phyloP scores from a whole-genome alignment of 371 early-diverging fungal genomes.

The Zychaea mexicana region DNA sequence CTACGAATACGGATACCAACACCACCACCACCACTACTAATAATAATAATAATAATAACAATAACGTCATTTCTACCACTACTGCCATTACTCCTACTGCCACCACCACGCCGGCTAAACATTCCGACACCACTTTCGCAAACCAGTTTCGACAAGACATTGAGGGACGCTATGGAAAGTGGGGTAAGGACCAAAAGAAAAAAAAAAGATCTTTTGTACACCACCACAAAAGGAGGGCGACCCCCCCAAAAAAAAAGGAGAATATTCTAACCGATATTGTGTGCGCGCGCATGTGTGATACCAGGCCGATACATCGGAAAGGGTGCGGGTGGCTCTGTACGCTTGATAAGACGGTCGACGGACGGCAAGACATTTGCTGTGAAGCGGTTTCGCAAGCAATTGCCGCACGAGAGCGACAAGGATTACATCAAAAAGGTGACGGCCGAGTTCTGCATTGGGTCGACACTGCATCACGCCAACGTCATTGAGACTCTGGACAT shows the following conservation, averaged over 20 bases:
- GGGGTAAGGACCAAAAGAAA: constrained; percentile 22
- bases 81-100: not conserved
- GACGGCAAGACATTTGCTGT: constrained; percentile 72
- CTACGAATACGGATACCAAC: not conserved
- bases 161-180: constrained; percentile 30
- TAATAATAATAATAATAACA: not conserved
- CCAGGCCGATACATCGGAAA: constrained; percentile 70
- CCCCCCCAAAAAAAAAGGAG: not conserved
- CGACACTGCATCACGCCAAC: constrained; percentile 80
- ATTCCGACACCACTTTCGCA: constrained; percentile 18
- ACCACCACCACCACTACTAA: not conserved
- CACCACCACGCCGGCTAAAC: not conserved
- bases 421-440: constrained; percentile 85
- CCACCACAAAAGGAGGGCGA: too few species aligned
- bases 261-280: too few species aligned
- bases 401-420: constrained; percentile 68
- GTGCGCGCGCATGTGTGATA: not conserved
- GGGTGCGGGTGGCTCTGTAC: constrained; percentile 79
- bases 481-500: constrained; percentile 88
- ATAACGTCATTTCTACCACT: not conserved
- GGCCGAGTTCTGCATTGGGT: constrained; percentile 86
- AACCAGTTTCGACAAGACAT: constrained; percentile 32
- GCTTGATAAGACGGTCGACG: constrained; percentile 55
- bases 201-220: too few species aligned
- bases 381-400: constrained; percentile 81